Conservation (phyloP, 176 grass and related monocot species). For the Puccinellia tenuiflora region DNA sequence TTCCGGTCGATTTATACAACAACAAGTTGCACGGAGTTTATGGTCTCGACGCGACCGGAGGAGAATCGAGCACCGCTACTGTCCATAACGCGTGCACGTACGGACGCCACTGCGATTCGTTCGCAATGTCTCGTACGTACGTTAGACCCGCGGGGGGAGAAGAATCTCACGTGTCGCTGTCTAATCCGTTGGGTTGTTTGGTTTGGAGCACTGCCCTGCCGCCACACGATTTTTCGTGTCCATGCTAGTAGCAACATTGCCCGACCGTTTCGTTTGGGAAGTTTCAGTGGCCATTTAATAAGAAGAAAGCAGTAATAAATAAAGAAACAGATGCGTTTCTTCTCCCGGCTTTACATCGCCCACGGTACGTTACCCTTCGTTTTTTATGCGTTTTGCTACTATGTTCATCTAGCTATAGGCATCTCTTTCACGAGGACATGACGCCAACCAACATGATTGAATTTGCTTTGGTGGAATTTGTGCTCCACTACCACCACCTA, state of each 20-base stretch:
- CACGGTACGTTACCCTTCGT: neutral
- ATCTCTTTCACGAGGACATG: neutral
- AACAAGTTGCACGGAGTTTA: no score
- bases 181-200: neutral
- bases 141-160: neutral
- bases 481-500: neutral
- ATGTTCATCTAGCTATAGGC: neutral
- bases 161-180: neutral
- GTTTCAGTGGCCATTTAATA: conserved; percentile 26
- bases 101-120: neutral
- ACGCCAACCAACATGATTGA: neutral
- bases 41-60: neutral
- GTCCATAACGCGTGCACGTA: neutral
- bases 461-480: conserved; percentile 23
- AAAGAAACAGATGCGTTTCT: conserved; percentile 9
- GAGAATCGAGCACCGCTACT: neutral
- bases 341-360: neutral
- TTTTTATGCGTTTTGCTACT: neutral
- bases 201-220: no score
- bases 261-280: conserved; percentile 21
- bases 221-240: neutral
- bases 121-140: neutral
- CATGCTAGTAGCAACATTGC: neutral
- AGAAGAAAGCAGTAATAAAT: conserved; percentile 7
- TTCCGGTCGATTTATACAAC: no score